Conservation (phyloP, 2,329 filamentous ascomycete genomes). For the Ophiognomonia clavigignenti-juglandacearum region DNA sequence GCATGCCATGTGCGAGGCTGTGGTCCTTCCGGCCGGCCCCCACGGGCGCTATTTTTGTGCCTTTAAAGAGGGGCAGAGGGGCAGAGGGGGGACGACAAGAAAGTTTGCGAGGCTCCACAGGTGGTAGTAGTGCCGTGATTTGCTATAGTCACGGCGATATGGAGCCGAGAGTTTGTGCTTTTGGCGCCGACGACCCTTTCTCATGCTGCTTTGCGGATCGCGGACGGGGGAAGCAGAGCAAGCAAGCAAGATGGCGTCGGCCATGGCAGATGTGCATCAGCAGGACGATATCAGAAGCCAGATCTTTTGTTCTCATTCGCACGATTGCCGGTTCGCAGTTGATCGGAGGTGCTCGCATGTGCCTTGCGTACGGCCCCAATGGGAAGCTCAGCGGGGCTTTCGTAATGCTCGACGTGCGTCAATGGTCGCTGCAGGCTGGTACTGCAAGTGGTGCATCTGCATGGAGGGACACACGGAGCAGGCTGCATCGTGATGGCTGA, state of each 20-base stretch:
- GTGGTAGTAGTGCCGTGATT: too few species aligned
- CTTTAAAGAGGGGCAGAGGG: not conserved
- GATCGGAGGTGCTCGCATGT: slow-evolving; percentile 9
- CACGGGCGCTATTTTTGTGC: slow-evolving; percentile 12
- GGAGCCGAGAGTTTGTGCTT: not conserved
- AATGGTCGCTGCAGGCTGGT: slow-evolving; percentile 10
- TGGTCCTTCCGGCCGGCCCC: not conserved
- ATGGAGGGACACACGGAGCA: not conserved
- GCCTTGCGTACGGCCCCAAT: slow-evolving; percentile 8
- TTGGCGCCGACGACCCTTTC: not conserved
- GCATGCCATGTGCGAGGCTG: not conserved
- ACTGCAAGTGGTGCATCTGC: too few species aligned
- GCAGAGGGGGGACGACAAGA: slow-evolving; percentile 2
- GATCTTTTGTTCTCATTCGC: slow-evolving; percentile 9
- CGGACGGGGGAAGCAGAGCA: not conserved
- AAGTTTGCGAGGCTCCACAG: slow-evolving; percentile 7
- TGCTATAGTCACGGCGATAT: not conserved
- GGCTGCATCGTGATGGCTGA: slow-evolving; percentile 12
- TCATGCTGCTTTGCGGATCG: not conserved
- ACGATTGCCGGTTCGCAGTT: slow-evolving; percentile 10
- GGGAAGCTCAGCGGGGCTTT: slow-evolving; percentile 9
- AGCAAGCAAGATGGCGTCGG: not conserved
- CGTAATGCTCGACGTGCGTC: slow-evolving; percentile 1
- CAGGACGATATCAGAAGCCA: slow-evolving; percentile 3
- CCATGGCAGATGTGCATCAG: slow-evolving; percentile 4